Evolutionary conservation across 495 filamentous ascomycete species (phyloP).

Genomic region (Tetracladium setigerum): DNA sequence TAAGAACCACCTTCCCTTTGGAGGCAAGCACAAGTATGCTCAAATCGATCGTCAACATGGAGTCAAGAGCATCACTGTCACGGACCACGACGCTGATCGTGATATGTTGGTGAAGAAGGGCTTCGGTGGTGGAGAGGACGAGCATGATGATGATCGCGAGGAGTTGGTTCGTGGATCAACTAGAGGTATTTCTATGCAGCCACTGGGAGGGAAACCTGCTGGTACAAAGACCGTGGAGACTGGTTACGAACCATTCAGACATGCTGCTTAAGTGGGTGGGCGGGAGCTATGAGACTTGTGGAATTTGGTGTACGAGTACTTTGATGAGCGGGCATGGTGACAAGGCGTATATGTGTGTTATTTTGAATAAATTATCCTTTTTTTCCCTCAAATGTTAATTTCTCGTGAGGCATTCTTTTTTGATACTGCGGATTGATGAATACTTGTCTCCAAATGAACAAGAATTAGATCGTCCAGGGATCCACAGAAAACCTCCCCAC

Average conservation of each 20-base stretch:
- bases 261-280: not conserved
- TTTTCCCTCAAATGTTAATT: too few species aligned
- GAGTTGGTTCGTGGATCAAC: constrained; percentile 1
- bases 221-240: not conserved
- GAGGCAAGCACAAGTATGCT: constrained; percentile 26
- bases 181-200: not conserved
- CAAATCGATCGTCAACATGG: constrained; percentile 25
- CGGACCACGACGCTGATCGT: not conserved
- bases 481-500: too few species aligned
- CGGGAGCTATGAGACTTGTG: too few species aligned
- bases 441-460: too few species aligned
- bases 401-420: too few species aligned
- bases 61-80: constrained; percentile 2
- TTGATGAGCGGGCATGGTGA: too few species aligned
- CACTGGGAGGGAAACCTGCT: not conserved
- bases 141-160: not conserved
- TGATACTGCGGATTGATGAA: too few species aligned
- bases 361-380: too few species aligned
- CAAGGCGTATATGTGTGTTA: too few species aligned
- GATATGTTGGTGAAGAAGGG: constrained; percentile 1
- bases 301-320: too few species aligned
- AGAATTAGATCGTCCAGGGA: too few species aligned
- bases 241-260: constrained; percentile 4
- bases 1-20: constrained; percentile 16
- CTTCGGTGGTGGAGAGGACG: constrained; percentile 5